phyloP scores from a whole-genome alignment of 805 yeast genomes.

The Schizosaccharomyces osmophilus region DNA sequence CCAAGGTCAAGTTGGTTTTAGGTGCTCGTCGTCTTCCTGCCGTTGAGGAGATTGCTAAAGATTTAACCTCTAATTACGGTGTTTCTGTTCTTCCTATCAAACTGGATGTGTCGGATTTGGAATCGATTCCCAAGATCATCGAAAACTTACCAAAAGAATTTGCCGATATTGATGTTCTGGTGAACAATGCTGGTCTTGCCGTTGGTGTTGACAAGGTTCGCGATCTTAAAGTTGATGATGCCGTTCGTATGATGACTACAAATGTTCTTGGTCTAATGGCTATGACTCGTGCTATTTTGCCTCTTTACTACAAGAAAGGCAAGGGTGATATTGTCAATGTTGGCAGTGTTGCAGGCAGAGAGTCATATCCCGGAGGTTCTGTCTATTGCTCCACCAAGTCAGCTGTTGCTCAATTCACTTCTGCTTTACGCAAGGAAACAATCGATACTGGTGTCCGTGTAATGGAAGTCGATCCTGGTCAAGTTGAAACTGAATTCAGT shows the following conservation, averaged over 20 bases:
- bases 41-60: slow-evolving; percentile 14
- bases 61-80: slow-evolving; percentile 25
- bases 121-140: slow-evolving; percentile 28
- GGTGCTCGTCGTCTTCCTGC: slow-evolving; percentile 58
- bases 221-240: slow-evolving; percentile 33
- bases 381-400: slow-evolving; percentile 49
- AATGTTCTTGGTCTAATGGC: slow-evolving; percentile 71
- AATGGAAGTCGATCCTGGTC: slow-evolving; percentile 56
- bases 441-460: slow-evolving; percentile 46
- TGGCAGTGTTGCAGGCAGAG: slow-evolving; percentile 50
- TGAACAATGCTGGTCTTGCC: slow-evolving; percentile 44
- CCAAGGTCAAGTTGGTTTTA: slow-evolving; percentile 42
- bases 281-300: slow-evolving; percentile 56
- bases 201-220: slow-evolving; percentile 61
- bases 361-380: slow-evolving; percentile 47
- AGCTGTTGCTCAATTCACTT: slow-evolving; percentile 32
- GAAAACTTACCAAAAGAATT: slow-evolving; percentile 27
- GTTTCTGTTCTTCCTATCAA: slow-evolving; percentile 22
- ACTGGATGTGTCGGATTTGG: slow-evolving; percentile 35
- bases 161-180: slow-evolving; percentile 31
- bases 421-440: slow-evolving; percentile 45
- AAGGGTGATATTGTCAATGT: slow-evolving; percentile 34
- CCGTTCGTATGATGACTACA: slow-evolving; percentile 55
- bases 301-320: slow-evolving; percentile 37
- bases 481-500: slow-evolving; percentile 49